Conservation (phyloP, 2,329 filamentous ascomycete species). For the Aspergillus sp. region DNA sequence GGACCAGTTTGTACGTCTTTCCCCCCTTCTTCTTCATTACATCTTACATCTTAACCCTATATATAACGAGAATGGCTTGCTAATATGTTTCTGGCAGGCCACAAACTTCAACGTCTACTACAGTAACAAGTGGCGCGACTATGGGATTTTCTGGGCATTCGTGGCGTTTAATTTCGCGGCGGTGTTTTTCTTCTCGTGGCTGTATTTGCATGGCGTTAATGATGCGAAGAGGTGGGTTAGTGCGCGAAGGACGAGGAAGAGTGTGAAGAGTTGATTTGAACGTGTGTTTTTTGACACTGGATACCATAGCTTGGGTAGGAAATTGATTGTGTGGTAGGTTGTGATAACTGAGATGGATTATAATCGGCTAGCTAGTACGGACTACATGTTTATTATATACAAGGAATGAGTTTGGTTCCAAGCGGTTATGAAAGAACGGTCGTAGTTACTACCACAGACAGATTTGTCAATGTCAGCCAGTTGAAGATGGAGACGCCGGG, state of each 20-base stretch:
- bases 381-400: neutral
- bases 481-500: constrained; percentile 24
- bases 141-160: constrained; percentile 64
- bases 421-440: neutral
- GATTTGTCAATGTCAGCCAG: neutral
- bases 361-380: neutral
- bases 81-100: constrained; percentile 20
- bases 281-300: too few species aligned
- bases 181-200: constrained; percentile 55
- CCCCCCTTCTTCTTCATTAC: neutral
- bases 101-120: constrained; percentile 61
- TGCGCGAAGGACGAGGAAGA: constrained; percentile 27
- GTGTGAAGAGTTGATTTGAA: neutral
- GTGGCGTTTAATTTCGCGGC: constrained; percentile 63
- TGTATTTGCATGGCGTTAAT: constrained; percentile 48
- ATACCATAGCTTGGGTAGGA: too few species aligned
- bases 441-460: neutral
- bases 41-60: neutral
- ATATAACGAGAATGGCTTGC: neutral
- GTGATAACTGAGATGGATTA: neutral
- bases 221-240: constrained; percentile 35
- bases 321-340: too few species aligned
- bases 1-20: constrained; percentile 55
- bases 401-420: neutral
- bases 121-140: constrained; percentile 63